These are phyloP conservation scores for Saussurea involucrata DNA, from an alignment of 129 eudicot genomes.

Conservation along the genomic window DNA sequence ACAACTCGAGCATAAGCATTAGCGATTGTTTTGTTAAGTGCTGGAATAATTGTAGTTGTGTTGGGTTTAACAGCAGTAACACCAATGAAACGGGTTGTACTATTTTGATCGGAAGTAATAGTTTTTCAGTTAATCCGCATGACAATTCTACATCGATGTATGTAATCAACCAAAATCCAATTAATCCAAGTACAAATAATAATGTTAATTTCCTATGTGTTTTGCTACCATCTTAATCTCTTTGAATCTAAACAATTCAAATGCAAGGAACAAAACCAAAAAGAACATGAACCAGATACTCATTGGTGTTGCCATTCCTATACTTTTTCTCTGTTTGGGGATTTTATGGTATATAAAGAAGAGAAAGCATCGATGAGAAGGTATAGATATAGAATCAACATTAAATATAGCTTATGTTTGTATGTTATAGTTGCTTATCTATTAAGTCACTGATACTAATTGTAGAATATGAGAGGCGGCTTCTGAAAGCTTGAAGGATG, in stretches of 20 bases:
- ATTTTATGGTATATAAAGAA: constrained; percentile 11
- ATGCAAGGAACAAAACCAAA: neutral
- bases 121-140: neutral
- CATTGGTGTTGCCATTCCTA: neutral
- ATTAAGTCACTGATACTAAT: neutral
- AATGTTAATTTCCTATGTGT: neutral
- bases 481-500: constrained; percentile 33
- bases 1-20: constrained; percentile 27
- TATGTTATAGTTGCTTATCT: neutral
- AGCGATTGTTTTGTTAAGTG: constrained; percentile 49
- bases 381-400: neutral
- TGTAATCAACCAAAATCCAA: constrained; percentile 25
- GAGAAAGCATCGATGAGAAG: constrained; percentile 20
- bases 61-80: constrained; percentile 20
- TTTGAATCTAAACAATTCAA: neutral
- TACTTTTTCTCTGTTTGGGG: constrained; percentile 12
- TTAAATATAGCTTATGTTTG: neutral
- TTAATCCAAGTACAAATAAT: neutral
- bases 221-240: neutral
- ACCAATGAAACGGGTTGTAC: constrained; percentile 28
- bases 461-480: constrained; percentile 25
- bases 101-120: constrained; percentile 14
- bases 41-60: constrained; percentile 49
- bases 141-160: constrained; percentile 10
- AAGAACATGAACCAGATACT: constrained; percentile 12